A percentile compares a stretch with the other conserved stretches of the same genome.
These are phyloP conservation scores for Lycium ferocissimum DNA, from an alignment of 257 asterid genomes.

Conservation along the genomic window DNA sequence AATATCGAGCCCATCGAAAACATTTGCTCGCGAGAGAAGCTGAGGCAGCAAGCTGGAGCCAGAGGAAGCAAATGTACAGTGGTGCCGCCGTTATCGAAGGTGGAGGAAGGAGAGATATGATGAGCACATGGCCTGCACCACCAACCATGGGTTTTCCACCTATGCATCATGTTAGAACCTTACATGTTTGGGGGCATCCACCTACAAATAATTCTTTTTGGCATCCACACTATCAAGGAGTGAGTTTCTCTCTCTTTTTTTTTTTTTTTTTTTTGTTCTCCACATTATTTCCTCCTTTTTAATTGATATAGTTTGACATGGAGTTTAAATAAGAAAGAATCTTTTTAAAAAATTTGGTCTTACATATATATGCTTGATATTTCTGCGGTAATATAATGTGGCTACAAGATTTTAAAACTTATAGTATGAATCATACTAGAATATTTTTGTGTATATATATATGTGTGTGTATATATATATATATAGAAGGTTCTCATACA, in stretches of 20 bases:
- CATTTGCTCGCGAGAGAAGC: conserved; percentile 80
- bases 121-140: conserved; percentile 61
- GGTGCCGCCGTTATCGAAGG: conserved; percentile 25
- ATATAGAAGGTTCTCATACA: too few relatives aligned
- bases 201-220: conserved; percentile 61
- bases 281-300: not conserved
- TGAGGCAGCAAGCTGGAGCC: conserved; percentile 73
- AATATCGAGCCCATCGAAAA: conserved; percentile 81
- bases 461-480: too few relatives aligned
- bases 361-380: too few relatives aligned
- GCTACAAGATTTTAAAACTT: too few relatives aligned
- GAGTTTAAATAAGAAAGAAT: too few relatives aligned
- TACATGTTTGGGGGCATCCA: conserved; percentile 98
- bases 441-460: too few relatives aligned
- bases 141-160: conserved; percentile 74
- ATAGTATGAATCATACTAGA: too few relatives aligned
- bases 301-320: not conserved
- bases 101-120: conserved; percentile 52
- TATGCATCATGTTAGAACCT: conserved; percentile 64
- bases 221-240: conserved; percentile 66
- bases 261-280: not conserved
- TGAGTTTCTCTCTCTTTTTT: conserved; percentile 39
- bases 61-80: conserved; percentile 60
- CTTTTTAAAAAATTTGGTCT: too few relatives aligned
- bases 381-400: too few relatives aligned